Base-by-base conservation (phyloP, 169 alveolate species). In the Plasmodium sp. region DNA sequence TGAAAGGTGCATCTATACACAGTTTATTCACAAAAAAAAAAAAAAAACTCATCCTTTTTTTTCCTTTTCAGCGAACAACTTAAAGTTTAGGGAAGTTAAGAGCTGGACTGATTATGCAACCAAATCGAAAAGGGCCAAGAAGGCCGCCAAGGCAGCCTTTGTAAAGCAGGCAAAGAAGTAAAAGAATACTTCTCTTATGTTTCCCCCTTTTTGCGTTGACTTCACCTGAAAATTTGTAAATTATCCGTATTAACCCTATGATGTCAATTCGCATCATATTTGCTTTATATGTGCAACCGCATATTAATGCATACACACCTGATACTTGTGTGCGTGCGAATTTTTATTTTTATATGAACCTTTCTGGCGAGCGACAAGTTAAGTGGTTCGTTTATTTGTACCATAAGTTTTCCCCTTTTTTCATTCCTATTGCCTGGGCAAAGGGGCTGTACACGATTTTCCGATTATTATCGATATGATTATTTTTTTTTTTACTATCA, bases 21-120 rank as follows among this genome's bases (percentile, higher is more conserved):
- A 7, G 10, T 36, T 12, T n/a, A 9, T 45, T 48, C n/a, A 7
- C 67, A 33, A 51, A 51, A 12, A 36, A 43, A 80, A 31, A 81
- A 51, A 7, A 67, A 81, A 58, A 67, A 14, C 33, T 33, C 56
- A 33, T 9, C 27, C 31, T 56, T 83, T 62, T 33, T 41, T 16
- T 34, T 72, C 75, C 36, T 58, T 72, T 72, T 10, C 34, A 84
- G 93, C 77, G 48, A 71, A 71, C 83, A 41, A 34, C 18, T 71
- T 84, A 56, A 84, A 84, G 77, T 84, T n/a, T 72, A 84, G 67
- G 81, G 67, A 84, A 84, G 83, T 84, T 43, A 79, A 84, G 75
- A 72, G 56, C 48, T 84, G 93, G 93, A 84, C 31, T 33, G 93
- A 67, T 72, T 84, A 71, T 72, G 33, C 93, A 84, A 33, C 5